These are phyloP conservation scores for Xylaria telfairii DNA, from an alignment of 495 filamentous ascomycete genomes.

Conservation along the genomic window DNA sequence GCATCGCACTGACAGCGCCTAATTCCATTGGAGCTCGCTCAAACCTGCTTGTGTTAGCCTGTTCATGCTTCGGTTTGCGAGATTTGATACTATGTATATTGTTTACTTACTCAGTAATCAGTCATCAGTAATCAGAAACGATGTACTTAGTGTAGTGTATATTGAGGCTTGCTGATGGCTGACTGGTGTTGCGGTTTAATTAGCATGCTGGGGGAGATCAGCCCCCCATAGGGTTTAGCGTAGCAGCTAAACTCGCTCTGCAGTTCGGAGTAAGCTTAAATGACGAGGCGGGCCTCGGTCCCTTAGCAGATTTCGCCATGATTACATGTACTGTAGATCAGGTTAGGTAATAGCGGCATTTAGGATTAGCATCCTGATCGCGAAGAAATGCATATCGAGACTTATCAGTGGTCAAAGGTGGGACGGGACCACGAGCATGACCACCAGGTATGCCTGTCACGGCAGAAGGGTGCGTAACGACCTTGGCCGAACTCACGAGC, in stretches of 20 bases:
- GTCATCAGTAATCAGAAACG: no score
- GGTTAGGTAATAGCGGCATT: neutral
- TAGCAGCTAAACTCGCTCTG: conserved; percentile 7
- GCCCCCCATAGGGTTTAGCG: conserved; percentile 12
- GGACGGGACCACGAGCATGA: neutral
- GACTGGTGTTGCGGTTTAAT: conserved; percentile 7
- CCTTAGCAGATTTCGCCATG: neutral
- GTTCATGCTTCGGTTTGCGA: neutral
- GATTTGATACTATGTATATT: no score
- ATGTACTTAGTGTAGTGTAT: neutral
- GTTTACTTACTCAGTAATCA: conserved; percentile 3
- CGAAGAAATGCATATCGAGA: neutral
- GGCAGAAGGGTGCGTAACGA: neutral
- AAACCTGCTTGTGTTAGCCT: neutral
- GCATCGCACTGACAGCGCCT: neutral
- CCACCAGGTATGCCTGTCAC: neutral
- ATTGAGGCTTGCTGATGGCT: neutral
- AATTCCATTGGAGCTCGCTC: neutral
- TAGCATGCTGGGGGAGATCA: conserved; percentile 3
- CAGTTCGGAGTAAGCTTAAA: conserved; percentile 15
- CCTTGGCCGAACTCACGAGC: neutral
- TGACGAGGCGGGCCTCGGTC: conserved; percentile 11
- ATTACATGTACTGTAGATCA: neutral
- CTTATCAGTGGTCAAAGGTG: neutral
- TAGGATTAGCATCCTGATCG: conserved; percentile 8